These are phyloP conservation scores for Vanrija sp. DNA, from an alignment of 1,284 basidiomycete genomes.

Conservation along the genomic window DNA sequence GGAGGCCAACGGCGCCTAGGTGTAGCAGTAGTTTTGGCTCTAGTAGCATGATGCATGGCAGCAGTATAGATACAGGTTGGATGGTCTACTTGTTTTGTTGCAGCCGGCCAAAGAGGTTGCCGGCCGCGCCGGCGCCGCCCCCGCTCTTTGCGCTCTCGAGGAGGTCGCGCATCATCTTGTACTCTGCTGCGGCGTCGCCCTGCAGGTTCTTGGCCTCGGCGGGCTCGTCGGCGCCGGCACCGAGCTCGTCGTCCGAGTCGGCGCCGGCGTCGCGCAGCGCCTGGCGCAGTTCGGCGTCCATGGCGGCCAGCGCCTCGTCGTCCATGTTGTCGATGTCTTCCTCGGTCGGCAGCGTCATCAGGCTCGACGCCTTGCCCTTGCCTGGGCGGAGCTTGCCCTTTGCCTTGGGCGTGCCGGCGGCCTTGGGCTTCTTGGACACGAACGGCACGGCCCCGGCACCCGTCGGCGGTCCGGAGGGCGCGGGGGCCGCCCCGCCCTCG, in stretches of 20 bases:
- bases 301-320: conserved; percentile 63
- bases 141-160: conserved; percentile 90
- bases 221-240: conserved; percentile 49
- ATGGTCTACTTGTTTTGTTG: conserved; percentile 21
- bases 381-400: conserved; percentile 1
- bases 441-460: not conserved
- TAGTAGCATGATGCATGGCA: too few relatives aligned
- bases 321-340: conserved; percentile 54
- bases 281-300: conserved; percentile 76
- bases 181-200: conserved; percentile 62
- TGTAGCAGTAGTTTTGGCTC: too few relatives aligned
- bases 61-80: too few relatives aligned
- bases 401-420: conserved; percentile 5
- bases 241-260: conserved; percentile 50
- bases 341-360: conserved; percentile 37
- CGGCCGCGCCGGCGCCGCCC: conserved; percentile 78
- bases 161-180: conserved; percentile 89
- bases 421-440: not conserved
- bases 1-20: conserved; percentile 9
- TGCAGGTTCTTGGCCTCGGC: conserved; percentile 50
- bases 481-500: not conserved
- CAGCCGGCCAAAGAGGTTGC: conserved; percentile 76
- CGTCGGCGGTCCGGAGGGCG: not conserved
- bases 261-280: conserved; percentile 57
- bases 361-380: not conserved